Evolutionary conservation across 129 eudicot species (phyloP), one percentile per base, ranked within the genome.

Genomic region (Tagetes erecta): DNA sequence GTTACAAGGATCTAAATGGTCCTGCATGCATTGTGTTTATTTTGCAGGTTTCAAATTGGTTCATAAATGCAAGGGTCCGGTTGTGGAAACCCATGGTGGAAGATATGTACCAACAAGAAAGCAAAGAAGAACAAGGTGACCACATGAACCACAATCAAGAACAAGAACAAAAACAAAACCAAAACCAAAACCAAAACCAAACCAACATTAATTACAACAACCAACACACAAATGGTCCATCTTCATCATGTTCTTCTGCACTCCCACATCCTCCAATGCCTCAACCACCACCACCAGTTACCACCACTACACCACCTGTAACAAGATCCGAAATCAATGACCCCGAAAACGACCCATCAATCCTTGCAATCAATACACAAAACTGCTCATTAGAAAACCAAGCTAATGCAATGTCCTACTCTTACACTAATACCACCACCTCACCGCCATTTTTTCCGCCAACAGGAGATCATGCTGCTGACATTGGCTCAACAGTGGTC

Each of bases 11-110:
- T 46, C 59, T 8, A 4, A 59, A 11, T 77, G 50, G 64, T 46
- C 70, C 51, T 58, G 62, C 39, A 77, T 45, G 62, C 45, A 37
- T 49, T 30, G 27, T 30, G 72, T 36, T 10, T 44, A 44, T 10
- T 70, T 56, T 83, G 49, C 90, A 94, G 99, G 99, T 94, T 2
- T 94, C 97, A 64, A 94, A 94, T 78, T 94, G 99, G 99, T 91
- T 94, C 96, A 93, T 93, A 70, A 92, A 93, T 87, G 98, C 98
- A 34, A 84, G 98, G 87, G 98, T 93, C 77, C 84, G 99, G 70
- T 70, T 94, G 87, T 94, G 99, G 99, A 94, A 94, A 82, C 99
- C 99, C 83, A 94, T 94, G 99, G 96, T 94, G 37, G 99, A 94
- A 72, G 97, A 94, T 6, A 94, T 94, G 96, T 91, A 94, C 78